Conservation (phyloP, 805 yeast species). For the Ogataea salicorniae region DNA sequence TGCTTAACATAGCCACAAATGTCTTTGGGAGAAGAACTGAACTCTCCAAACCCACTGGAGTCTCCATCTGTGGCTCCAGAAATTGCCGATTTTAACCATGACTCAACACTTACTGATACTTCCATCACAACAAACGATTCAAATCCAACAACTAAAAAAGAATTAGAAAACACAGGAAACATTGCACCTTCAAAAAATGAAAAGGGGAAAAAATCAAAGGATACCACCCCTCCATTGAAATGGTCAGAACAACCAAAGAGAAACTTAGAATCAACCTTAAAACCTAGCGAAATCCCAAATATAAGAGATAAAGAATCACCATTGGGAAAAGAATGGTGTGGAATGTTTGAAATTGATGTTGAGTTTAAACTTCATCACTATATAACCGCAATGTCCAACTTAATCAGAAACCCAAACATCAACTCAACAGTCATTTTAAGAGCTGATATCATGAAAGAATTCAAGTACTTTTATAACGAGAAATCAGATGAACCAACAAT, state of each 20-base stretch:
- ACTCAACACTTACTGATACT: background rate
- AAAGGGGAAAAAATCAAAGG: background rate
- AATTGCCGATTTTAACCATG: background rate
- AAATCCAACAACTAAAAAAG: no score
- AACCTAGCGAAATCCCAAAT: constrained; percentile 32
- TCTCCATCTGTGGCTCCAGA: background rate
- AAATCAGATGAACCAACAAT: constrained; percentile 27
- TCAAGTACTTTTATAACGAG: constrained; percentile 32
- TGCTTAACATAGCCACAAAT: no score
- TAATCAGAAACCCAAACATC: constrained; percentile 79
- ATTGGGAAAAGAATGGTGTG: constrained; percentile 60
- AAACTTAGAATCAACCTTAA: constrained; percentile 19
- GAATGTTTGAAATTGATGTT: constrained; percentile 45
- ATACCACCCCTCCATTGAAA: background rate
- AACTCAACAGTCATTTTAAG: constrained; percentile 87
- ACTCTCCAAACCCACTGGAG: background rate
- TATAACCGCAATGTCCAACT: constrained; percentile 69
- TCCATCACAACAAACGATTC: background rate
- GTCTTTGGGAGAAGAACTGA: background rate
- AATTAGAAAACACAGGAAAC: background rate
- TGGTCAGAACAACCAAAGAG: constrained; percentile 9
- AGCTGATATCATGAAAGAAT: constrained; percentile 70
- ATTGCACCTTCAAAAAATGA: background rate
- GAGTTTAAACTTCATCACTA: constrained; percentile 54
- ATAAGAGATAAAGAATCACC: constrained; percentile 36